Evolutionary conservation across 441 rosid species (phyloP), one percentile per base, ranked within the genome.

Genomic region (Adansonia grandidieri): DNA sequence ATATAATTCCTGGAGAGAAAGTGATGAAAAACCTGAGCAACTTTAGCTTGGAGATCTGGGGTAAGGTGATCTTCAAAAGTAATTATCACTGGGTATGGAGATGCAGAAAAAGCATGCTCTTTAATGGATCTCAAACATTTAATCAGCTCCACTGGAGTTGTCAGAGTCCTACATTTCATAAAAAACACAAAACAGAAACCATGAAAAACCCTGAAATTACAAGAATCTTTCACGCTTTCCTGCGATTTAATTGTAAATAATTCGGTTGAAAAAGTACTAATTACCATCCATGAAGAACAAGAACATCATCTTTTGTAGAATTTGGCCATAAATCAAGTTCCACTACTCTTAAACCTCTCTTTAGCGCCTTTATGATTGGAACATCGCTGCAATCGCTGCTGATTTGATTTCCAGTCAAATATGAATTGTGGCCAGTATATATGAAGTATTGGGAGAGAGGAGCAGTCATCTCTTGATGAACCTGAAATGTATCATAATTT

Each of bases 281-380:
- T 47, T 79, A 91, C 93, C 93, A 87, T 79, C 93, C 95, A 80
- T 91, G 95, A 44, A 89, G 93, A 81, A 91, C 89, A 85, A 77
- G 91, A 40, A 89, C 88, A 80, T 83, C 86, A 22, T 88, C 89
- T 57, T 87, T 88, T 1, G 87, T 76, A n/a, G 92, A 89, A 85
- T 89, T 87, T 13, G 95, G 93, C 95, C 95, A 91, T 69, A 91
- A 42, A 79, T 91, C 95, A 71, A 91, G 93, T 69, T 91, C 92
- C 37, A 91, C 90, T 73, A 86, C 95, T 79, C 90, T 62, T 47
- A 89, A 85, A 15, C 91, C 92, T 82, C 83, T 87, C 78, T 86
- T 84, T 66, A 89, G 77, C 0, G 93, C 91, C 79, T 78, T 85
- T 45, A 88, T 87, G 73, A 88, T 89, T 28, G 91, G 93, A 7